These are phyloP conservation scores for Rhizopogon rudus DNA, from an alignment of 768 basidiomycete genomes.

Conservation along the genomic window DNA sequence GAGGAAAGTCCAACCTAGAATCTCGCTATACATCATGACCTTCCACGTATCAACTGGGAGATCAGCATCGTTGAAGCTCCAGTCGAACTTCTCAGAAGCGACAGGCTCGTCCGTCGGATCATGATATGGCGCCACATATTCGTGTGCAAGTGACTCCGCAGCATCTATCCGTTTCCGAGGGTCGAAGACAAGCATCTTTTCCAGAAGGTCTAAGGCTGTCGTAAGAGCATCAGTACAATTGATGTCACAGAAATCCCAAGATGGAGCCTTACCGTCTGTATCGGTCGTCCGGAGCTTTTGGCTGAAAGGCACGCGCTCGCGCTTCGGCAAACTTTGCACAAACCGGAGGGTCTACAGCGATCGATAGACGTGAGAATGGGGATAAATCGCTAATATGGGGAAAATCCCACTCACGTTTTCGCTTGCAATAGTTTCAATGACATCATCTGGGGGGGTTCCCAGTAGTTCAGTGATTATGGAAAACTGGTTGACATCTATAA, in stretches of 20 bases:
- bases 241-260: not conserved
- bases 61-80: slow-evolving; percentile 99
- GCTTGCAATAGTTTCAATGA: slow-evolving; percentile 96
- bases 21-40: slow-evolving; percentile 99
- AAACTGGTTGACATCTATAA: slow-evolving; percentile 97
- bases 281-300: slow-evolving; percentile 90
- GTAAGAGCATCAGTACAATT: not conserved
- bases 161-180: slow-evolving; percentile 97
- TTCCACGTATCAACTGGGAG: slow-evolving; percentile 99
- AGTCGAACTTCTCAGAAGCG: slow-evolving; percentile 93
- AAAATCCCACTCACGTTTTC: slow-evolving; percentile 70
- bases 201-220: slow-evolving; percentile 87
- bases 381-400: not conserved
- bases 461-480: slow-evolving; percentile 98
- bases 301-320: slow-evolving; percentile 91
- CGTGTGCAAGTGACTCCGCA: slow-evolving; percentile 81
- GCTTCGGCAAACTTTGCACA: slow-evolving; percentile 96
- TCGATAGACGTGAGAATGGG: slow-evolving; percentile 10
- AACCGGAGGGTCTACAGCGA: slow-evolving; percentile 83
- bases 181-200: slow-evolving; percentile 99
- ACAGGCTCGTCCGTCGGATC: slow-evolving; percentile 97
- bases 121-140: slow-evolving; percentile 96
- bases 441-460: slow-evolving; percentile 99
- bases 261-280: slow-evolving; percentile 60
- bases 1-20: slow-evolving; percentile 61